Conservation (phyloP, 306 rosid genomes). For the Citrullus amarus region DNA sequence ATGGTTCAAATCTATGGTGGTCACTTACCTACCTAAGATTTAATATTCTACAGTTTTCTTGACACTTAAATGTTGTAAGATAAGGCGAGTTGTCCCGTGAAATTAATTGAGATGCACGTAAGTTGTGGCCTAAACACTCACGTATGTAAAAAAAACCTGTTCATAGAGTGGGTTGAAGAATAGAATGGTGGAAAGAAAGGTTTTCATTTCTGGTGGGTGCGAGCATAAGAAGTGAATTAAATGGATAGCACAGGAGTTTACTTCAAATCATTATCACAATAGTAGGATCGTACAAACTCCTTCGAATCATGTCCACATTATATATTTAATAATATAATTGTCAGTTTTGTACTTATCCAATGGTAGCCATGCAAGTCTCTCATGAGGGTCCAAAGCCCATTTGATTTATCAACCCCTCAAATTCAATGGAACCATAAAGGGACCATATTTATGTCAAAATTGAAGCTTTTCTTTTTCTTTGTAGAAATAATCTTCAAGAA, state of each 20-base stretch:
- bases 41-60: no score
- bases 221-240: neutral
- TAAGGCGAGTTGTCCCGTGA: no score
- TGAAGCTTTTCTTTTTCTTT: neutral
- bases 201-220: constrained; percentile 1
- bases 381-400: constrained; percentile 7
- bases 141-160: no score
- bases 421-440: constrained; percentile 8
- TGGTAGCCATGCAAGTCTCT: constrained; percentile 9
- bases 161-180: neutral
- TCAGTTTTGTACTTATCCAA: constrained; percentile 13
- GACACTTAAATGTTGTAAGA: no score
- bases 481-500: neutral
- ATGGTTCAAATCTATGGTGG: no score
- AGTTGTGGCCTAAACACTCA: no score
- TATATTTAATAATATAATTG: constrained; percentile 5
- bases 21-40: no score
- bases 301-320: constrained; percentile 9
- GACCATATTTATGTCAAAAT: constrained; percentile 6
- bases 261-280: constrained; percentile 7
- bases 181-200: neutral
- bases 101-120: no score
- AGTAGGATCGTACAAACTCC: constrained; percentile 2
- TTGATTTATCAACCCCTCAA: constrained; percentile 7
- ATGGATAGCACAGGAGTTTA: neutral